Evolutionary conservation across 2,329 filamentous ascomycete species (phyloP).

Genomic region (Ampelomyces quisqualis): DNA sequence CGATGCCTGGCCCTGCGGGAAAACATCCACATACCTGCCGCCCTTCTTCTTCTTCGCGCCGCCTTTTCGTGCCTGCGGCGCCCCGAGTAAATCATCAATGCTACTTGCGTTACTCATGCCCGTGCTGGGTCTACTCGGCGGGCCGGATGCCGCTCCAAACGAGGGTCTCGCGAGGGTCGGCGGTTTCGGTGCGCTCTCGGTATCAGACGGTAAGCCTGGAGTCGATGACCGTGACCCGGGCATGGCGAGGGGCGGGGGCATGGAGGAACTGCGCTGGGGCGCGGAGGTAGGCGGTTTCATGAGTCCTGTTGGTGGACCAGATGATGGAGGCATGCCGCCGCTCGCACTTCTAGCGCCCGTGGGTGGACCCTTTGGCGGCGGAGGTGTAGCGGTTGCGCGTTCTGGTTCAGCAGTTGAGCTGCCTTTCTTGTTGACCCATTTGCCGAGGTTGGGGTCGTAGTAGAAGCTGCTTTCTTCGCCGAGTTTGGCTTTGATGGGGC

Average conservation of each 20-base stretch:
- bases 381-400: conserved; percentile 63
- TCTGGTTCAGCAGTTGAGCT: conserved; percentile 62
- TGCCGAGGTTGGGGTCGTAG: conserved; percentile 93
- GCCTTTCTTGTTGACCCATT: conserved; percentile 97
- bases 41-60: conserved; percentile 70
- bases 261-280: conserved; percentile 36
- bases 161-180: conserved; percentile 29
- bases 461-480: conserved; percentile 92
- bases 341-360: conserved; percentile 52
- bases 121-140: conserved; percentile 60
- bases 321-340: conserved; percentile 50
- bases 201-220: conserved; percentile 35
- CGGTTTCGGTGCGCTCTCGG: conserved; percentile 28
- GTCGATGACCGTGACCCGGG: conserved; percentile 34
- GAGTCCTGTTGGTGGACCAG: conserved; percentile 18
- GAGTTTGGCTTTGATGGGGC: conserved; percentile 87
- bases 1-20: conserved; percentile 49
- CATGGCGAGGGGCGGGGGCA: conserved; percentile 39
- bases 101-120: conserved; percentile 89
- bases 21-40: conserved; percentile 91
- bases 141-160: conserved; percentile 30
- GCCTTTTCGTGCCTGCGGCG: conserved; percentile 68
- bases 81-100: conserved; percentile 87
- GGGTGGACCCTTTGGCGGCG: conserved; percentile 66
- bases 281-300: conserved; percentile 22